Conservation (phyloP, 202 grass and related monocot species). For the Schoenoplectus triqueter region DNA sequence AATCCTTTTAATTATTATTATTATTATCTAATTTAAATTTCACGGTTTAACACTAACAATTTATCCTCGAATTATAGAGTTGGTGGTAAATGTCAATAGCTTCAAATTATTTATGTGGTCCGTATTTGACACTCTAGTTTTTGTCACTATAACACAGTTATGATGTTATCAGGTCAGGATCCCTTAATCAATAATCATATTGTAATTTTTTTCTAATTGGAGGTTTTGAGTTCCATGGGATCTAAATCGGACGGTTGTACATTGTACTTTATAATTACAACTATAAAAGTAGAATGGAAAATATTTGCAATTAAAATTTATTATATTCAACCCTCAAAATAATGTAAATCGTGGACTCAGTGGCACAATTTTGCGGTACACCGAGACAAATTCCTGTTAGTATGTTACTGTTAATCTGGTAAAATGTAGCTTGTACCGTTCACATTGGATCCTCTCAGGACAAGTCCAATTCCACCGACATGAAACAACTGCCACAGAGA, state of each 20-base stretch:
- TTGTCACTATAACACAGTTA: neutral
- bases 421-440: no score
- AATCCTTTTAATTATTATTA: no score
- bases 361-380: neutral
- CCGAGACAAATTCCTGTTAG: neutral
- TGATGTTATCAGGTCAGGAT: neutral
- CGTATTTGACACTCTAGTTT: neutral
- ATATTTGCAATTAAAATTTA: no score
- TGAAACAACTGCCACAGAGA: neutral
- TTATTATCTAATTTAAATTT: no score
- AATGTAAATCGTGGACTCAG: neutral
- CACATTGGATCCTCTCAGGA: constrained; percentile 8
- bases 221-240: neutral
- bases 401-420: neutral
- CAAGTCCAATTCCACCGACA: neutral
- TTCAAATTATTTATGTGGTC: neutral
- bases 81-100: neutral
- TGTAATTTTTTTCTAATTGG: neutral
- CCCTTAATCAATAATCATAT: no score
- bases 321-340: no score
- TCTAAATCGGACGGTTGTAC: no score
- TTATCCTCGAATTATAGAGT: constrained; percentile 1
- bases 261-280: neutral
- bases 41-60: neutral
- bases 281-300: neutral